Conservation (phyloP, 1,284 basidiomycete genomes). For the Psilocybe mexicana region DNA sequence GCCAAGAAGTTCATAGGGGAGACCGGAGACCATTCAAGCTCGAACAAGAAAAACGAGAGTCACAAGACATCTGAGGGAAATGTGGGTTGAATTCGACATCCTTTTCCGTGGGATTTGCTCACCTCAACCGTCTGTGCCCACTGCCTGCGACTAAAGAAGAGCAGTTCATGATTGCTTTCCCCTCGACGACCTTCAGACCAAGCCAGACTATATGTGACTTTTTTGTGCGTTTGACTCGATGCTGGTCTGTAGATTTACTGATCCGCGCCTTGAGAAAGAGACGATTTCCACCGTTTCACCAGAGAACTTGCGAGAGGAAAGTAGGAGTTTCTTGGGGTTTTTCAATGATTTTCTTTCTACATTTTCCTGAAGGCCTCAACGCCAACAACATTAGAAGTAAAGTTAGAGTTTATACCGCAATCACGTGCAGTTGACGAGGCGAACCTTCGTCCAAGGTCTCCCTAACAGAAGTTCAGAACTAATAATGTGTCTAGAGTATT, state of each 20-base stretch:
- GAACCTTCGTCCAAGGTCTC: too few relatives aligned
- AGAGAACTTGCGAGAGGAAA: neutral
- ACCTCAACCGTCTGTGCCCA: neutral
- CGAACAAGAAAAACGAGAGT: too few relatives aligned
- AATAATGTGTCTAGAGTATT: too few relatives aligned
- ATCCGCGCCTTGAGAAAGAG: neutral
- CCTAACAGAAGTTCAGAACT: neutral
- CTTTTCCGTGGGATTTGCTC: neutral
- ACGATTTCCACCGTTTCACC: neutral
- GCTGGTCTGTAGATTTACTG: conserved; percentile 7
- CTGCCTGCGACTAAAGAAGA: neutral
- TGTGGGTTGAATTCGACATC: too few relatives aligned
- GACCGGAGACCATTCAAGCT: too few relatives aligned
- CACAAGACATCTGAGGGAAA: too few relatives aligned
- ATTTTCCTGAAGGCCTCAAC: neutral
- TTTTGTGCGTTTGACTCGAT: conserved; percentile 8
- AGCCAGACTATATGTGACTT: neutral
- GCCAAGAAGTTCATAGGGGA: too few relatives aligned
- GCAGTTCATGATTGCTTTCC: neutral
- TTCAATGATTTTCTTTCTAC: neutral
- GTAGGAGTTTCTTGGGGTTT: neutral
- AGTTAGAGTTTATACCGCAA: conserved; percentile 19
- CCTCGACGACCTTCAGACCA: neutral
- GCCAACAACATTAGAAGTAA: conserved; percentile 10
- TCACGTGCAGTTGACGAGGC: conserved; percentile 18